Percentiles rank a stretch among this genome's conserved stretches.
These are phyloP conservation scores for Tylopilus sp. DNA, from an alignment of 1,284 basidiomycete genomes.

Conservation along the genomic window DNA sequence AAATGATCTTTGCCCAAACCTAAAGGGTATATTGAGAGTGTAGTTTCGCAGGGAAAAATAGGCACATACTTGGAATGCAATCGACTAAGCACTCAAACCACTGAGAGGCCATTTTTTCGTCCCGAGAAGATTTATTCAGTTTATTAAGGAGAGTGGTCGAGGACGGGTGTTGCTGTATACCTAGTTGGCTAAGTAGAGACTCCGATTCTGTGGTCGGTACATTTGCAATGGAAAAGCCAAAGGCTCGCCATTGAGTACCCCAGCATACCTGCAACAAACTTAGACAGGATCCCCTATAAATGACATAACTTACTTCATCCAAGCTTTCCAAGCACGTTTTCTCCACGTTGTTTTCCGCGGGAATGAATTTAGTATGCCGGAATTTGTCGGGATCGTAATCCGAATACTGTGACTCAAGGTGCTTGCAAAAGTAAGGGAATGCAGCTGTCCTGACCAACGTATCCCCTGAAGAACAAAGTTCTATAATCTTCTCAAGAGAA, in stretches of 20 bases:
- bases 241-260: slow-evolving; percentile 70
- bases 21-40: not conserved
- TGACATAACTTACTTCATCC: slow-evolving; percentile 59
- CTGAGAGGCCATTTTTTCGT: slow-evolving; percentile 59
- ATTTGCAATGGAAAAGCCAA: slow-evolving; percentile 84
- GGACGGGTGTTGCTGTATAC: slow-evolving; percentile 79
- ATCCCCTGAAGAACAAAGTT: not conserved
- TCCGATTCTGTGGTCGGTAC: not conserved
- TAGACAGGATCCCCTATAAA: not conserved
- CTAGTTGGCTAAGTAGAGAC: slow-evolving; percentile 71
- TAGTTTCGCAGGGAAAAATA: not conserved
- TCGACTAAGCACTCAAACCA: slow-evolving; percentile 64
- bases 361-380: slow-evolving; percentile 78
- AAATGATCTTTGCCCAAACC: not conserved
- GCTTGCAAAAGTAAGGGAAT: slow-evolving; percentile 50
- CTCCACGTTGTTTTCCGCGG: slow-evolving; percentile 68
- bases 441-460: not conserved
- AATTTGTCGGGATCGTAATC: slow-evolving; percentile 69
- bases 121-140: slow-evolving; percentile 49
- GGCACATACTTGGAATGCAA: slow-evolving; percentile 2
- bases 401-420: slow-evolving; percentile 68
- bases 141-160: slow-evolving; percentile 69
- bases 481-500: not conserved
- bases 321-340: slow-evolving; percentile 65
- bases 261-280: slow-evolving; percentile 69